These are phyloP conservation scores for Botrytis byssoidea DNA, from an alignment of 2,329 filamentous ascomycete species.

Conservation along the genomic window DNA sequence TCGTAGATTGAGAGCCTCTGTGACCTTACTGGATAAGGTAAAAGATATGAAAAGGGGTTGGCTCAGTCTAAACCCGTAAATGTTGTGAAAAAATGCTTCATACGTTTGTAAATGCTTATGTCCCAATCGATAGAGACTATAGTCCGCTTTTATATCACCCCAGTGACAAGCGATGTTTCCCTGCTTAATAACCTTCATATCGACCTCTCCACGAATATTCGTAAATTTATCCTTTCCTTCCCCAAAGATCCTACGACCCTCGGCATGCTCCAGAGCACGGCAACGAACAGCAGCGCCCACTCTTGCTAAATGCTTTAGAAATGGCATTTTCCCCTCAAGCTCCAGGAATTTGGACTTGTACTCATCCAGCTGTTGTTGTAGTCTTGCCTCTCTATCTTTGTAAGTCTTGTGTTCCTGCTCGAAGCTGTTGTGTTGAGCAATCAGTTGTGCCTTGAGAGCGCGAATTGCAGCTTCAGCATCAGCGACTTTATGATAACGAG, in stretches of 20 bases:
- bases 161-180: not conserved
- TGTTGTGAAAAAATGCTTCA: not conserved
- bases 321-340: not conserved
- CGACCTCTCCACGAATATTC: not conserved
- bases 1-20: not conserved
- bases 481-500: too few species aligned
- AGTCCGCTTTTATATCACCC: not conserved
- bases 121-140: not conserved
- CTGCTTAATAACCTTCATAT: not conserved
- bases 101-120: too few species aligned
- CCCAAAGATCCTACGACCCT: too few species aligned
- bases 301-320: too few species aligned
- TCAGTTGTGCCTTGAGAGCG: not conserved
- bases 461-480: not conserved
- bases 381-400: not conserved
- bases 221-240: not conserved
- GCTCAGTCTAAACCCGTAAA: not conserved
- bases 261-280: not conserved
- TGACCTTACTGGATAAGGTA: not conserved
- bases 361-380: not conserved
- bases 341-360: not conserved
- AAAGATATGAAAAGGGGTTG: accelerated
- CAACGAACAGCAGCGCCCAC: not conserved
- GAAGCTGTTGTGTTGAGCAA: not conserved
- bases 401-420: not conserved